Evolutionary conservation across 2,329 filamentous ascomycete species (phyloP).

Genomic region (Uncinocarpus reesii): DNA sequence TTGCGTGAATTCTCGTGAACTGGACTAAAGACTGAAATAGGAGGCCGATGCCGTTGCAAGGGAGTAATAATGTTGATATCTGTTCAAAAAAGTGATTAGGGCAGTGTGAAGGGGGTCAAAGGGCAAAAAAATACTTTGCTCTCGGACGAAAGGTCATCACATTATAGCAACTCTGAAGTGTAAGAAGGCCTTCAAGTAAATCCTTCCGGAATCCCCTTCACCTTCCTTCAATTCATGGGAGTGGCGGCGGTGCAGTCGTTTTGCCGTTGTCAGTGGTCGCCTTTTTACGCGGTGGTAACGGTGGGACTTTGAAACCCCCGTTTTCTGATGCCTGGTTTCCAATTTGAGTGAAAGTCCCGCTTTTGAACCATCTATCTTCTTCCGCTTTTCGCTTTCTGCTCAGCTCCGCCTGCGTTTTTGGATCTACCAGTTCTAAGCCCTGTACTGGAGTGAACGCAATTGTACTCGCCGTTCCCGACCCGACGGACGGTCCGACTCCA

Average conservation of each 20-base stretch:
- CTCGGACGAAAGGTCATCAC: no score
- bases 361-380: constrained; percentile 93
- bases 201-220: no score
- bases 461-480: constrained; percentile 67
- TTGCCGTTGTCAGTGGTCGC: constrained; percentile 54
- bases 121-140: no score
- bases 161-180: no score
- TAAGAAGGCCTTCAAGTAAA: no score
- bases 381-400: constrained; percentile 86
- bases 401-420: constrained; percentile 78
- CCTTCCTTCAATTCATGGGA: constrained; percentile 24
- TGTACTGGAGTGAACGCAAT: constrained; percentile 92
- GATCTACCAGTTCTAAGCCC: constrained; percentile 88
- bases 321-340: constrained; percentile 22
- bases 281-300: constrained; percentile 61
- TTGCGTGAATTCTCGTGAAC: no score
- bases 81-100: no score
- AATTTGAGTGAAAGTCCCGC: constrained; percentile 90
- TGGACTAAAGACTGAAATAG: no score
- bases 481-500: constrained; percentile 62
- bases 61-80: no score
- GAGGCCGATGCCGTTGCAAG: no score
- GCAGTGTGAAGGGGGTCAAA: no score
- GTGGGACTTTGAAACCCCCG: constrained; percentile 63
- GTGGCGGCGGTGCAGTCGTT: constrained; percentile 36